Evolutionary conservation across 1,284 basidiomycete genomes (phyloP), one percentile per base, ranked within the genome.

Genomic region (Fomitiporia mediterranea): DNA sequence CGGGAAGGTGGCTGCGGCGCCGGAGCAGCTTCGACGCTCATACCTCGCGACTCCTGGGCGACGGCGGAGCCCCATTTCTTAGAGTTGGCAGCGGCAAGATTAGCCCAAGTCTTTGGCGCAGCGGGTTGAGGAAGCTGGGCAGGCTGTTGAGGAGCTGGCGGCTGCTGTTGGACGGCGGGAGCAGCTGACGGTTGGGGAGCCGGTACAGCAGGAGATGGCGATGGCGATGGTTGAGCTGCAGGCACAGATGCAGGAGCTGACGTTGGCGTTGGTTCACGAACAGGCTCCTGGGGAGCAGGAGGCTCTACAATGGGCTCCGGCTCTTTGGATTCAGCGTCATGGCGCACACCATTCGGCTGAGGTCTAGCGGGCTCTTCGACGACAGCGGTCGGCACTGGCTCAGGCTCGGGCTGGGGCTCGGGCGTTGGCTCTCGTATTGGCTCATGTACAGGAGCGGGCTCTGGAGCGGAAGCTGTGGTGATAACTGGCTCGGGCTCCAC

Each of bases 31-130:
- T 75, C 84, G 70, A 88, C 84, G 7, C 81, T 84, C 60, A 82
- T 80, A 32, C 87, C 88, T 53, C 83, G 79, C 1, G 83, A 82
- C 58, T 91, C 86, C 59, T 81, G 77, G 6, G 89, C 87, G 38
- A 90, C 86, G 15, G 83, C 80, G 0, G 83, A 67, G 43, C 89
- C 89, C 91, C 91, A 94, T 66, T 86, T 85, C 67, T 82, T 84
- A 32, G 80, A 72, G 65, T 89, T 87, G 21, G 87, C 71, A 35
- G 93, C 92, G 53, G 94, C 94, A 49, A 96, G 82, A 59, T 87
- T 89, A 0, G 94, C 94, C 94, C 94, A 97, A 0, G 88, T 89
- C 69, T 91, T 90, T 21, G 86, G 84, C 21, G 65, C 74, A 13
- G 80, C 68, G 1, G 88, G 83, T 19, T 76, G 80, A 21, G 80